Base-by-base conservation (phyloP, 2,329 filamentous ascomycete species). In the Dothideomycetes sp. region DNA sequence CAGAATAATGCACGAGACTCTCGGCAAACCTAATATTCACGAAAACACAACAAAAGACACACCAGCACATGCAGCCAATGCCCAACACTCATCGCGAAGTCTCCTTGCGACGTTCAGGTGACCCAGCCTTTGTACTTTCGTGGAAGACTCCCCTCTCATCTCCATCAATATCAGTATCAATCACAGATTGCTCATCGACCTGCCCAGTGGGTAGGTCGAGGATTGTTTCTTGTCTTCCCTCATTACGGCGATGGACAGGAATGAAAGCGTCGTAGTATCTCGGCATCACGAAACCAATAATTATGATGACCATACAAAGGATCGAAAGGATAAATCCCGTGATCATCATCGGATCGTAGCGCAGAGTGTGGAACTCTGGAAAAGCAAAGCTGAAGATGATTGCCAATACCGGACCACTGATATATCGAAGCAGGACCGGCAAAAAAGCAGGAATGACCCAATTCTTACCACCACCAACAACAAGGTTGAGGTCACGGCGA, bases 401-500 rank as follows among this genome's bases (percentile, higher is more conserved):
- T 40, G 64, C 63, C 1, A 73, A 59, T 13, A 70, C 63, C 0
- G 69, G 71, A 0, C 63, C 68, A 11, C 65, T 64, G 24, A 73
- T 50, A 45, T 72, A 74, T 15, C 70, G 69, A 0, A 73, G 54
- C 0, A 76, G 56, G 1, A 68, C 53, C 0, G 68, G 66, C 59
- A 71, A 70, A 51, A 74, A 70, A 38, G 49, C 44, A 1, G 73
- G 72, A 17, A 77, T 73, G 3, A 54, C 64, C 73, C 72, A 76
- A 55, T 77, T 76, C 25, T 67, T 68, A 36, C 70, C 71, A 3
- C 58, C 60, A 7, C 68, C 71, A 16, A 77, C 65, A 20, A 74
- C 67, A 4, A 65, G 51, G 45, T 76, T 76, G 17, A 76, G 64
- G 48, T 76, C 73, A 18, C 64, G 65, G 23, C 68, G 63, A 15